Evolutionary conservation across 345 rosid species (phyloP), one percentile per base, ranked within the genome.

Genomic region (Cardamine resedifolia): DNA sequence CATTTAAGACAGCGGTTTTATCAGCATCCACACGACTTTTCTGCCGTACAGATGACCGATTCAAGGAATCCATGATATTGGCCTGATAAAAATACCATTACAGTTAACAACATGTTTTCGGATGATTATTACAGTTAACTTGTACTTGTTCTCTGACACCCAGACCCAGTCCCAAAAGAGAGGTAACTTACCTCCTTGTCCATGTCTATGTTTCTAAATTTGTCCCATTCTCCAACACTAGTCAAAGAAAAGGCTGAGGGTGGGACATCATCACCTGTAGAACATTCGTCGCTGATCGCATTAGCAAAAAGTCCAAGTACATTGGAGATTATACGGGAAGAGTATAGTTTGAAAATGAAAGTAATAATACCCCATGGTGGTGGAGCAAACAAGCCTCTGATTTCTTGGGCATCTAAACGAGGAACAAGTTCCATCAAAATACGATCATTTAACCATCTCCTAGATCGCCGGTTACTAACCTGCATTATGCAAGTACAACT

Each of bases 351-450:
- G 49, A 3, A 41, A 41, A 63, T 10, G 14, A 47, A 66, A 30
- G 61, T 19, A 3, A 64, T 6, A 60, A 71, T 85, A 91, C 98
- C 98, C 95, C 95, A 94, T 14, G 98, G 98, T 7, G 99, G 99
- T 58, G 99, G 99, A 56, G 99, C 91, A 88, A 94, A 94, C 82
- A 94, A 83, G 80, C 97, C 97, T 80, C 86, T 88, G 61, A 94
- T 86, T 81, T 94, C 97, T 31, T 88, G 84, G 0, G 88, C 96
- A 82, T 91, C 84, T 64, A 94, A 80, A 66, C 91, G 89, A 57
- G 99, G 99, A 73, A 94, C 97, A 78, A 94, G 98, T 72, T 94
- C 98, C 95, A 94, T 89, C 48, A 94, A 79, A 70, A 94, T 80
- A 34, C 93, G 92, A 83, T 94, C 99, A 80, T 89, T 94, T 67